phyloP scores from a whole-genome alignment of 2,329 filamentous ascomycete species.

The Orbilia ellipsospora region DNA sequence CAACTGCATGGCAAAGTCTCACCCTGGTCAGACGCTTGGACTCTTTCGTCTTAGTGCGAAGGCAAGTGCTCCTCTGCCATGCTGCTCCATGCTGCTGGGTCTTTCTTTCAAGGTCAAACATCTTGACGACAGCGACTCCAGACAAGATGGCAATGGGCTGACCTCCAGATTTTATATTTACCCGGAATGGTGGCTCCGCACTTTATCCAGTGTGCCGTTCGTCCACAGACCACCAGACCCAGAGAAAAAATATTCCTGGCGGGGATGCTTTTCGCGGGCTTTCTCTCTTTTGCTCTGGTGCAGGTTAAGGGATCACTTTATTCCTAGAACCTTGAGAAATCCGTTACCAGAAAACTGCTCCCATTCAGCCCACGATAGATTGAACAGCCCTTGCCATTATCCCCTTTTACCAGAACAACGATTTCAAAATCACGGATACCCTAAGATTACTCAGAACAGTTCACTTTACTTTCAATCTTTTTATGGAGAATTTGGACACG shows the following conservation, averaged over 20 bases:
- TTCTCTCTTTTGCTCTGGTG: conserved; percentile 14
- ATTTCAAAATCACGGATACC: conserved; percentile 27
- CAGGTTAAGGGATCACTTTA: conserved; percentile 28
- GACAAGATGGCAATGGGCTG: conserved; percentile 32
- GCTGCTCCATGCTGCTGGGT: conserved; percentile 31
- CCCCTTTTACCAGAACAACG: conserved; percentile 28
- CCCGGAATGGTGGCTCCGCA: conserved; percentile 53
- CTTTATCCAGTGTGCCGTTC: conserved; percentile 47
- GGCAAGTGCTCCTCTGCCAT: conserved; percentile 26
- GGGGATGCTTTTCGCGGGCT: conserved; percentile 4
- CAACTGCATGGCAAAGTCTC: conserved; percentile 15
- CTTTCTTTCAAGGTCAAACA: conserved; percentile 33
- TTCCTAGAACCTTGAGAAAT: neutral
- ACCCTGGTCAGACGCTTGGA: conserved; percentile 28
- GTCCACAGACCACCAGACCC: conserved; percentile 30
- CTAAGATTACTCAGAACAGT: conserved; percentile 26
- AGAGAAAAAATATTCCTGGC: neutral
- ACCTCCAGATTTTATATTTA: conserved; percentile 45
- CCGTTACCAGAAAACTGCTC: conserved; percentile 19
- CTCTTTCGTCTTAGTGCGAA: conserved; percentile 42
- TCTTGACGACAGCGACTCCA: conserved; percentile 39
- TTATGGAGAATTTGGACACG: neutral
- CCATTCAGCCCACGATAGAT: conserved; percentile 51
- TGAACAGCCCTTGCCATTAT: conserved; percentile 35
- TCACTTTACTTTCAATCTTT: neutral